Evolutionary conservation across 768 basidiomycete genomes (phyloP).

Genomic region (Suillus spraguei): DNA sequence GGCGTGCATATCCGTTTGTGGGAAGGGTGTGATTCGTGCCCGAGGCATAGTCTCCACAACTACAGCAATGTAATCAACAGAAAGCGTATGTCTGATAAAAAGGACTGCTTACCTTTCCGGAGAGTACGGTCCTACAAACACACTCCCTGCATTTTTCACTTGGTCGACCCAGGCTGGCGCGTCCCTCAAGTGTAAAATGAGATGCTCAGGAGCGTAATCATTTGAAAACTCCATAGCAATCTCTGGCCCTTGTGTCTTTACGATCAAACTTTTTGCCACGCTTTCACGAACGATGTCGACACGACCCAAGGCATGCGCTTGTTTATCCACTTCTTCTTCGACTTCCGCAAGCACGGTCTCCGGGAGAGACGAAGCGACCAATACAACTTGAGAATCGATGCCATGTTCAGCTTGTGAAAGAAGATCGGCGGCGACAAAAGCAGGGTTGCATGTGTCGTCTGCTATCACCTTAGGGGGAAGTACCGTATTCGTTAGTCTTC

Average conservation of each 20-base stretch:
- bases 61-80: constrained; percentile 33
- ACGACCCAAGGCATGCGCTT: constrained; percentile 84
- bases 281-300: constrained; percentile 91
- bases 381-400: constrained; percentile 95
- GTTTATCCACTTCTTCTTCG: constrained; percentile 82
- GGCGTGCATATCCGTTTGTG: constrained; percentile 94
- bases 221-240: constrained; percentile 91
- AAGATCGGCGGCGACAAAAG: constrained; percentile 95
- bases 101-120: constrained; percentile 78
- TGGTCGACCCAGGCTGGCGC: constrained; percentile 62
- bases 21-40: constrained; percentile 99
- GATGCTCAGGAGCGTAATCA: constrained; percentile 97
- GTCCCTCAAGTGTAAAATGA: constrained; percentile 85
- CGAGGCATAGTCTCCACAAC: constrained; percentile 98
- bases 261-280: constrained; percentile 88
- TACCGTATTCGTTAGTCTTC: constrained; percentile 32
- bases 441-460: constrained; percentile 81
- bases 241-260: constrained; percentile 63
- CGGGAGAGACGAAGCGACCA: constrained; percentile 78
- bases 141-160: constrained; percentile 92
- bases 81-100: constrained; percentile 7
- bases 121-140: constrained; percentile 93
- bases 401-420: constrained; percentile 99
- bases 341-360: constrained; percentile 66
- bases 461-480: constrained; percentile 76